These are phyloP conservation scores for Smittium culicis DNA, from an alignment of 371 early-diverging fungal genomes.

Conservation along the genomic window DNA sequence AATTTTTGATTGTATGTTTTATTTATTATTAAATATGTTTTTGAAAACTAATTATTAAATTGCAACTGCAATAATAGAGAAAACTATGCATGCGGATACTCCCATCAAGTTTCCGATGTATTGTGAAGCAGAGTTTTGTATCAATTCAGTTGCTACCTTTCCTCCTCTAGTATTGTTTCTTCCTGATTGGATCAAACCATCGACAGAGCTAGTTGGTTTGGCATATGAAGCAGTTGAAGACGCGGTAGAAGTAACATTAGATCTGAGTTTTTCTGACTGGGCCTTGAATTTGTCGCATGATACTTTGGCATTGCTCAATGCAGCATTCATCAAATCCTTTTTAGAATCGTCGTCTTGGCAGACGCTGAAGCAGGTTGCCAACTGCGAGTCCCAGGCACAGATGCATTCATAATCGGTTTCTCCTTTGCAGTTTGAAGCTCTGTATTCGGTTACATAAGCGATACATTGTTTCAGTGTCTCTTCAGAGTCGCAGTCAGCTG, in stretches of 20 bases:
- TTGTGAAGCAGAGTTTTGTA: neutral
- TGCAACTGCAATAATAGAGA: neutral
- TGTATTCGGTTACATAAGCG: neutral
- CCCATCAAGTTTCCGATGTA: neutral
- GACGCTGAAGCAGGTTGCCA: constrained; percentile 5
- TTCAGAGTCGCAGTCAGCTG: constrained; percentile 5
- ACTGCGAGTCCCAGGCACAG: constrained; percentile 8
- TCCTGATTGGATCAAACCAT: neutral
- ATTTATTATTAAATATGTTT: no score
- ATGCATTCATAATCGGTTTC: constrained; percentile 5
- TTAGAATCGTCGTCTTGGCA: constrained; percentile 2
- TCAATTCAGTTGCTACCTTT: neutral
- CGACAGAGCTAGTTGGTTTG: neutral
- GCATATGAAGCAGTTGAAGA: neutral
- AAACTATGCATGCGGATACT: neutral
- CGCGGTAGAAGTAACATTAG: neutral
- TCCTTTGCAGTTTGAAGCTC: constrained; percentile 1
- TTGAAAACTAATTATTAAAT: neutral
- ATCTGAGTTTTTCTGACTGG: neutral
- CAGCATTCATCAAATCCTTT: neutral
- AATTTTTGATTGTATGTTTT: no score
- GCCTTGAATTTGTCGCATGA: constrained; percentile 3
- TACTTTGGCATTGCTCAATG: neutral
- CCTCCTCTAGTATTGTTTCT: neutral
- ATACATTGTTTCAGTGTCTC: constrained; percentile 3